Evolutionary conservation across 225 moss, liverwort and hornwort genomes (phyloP).

Genomic region (Polytrichum commune): DNA sequence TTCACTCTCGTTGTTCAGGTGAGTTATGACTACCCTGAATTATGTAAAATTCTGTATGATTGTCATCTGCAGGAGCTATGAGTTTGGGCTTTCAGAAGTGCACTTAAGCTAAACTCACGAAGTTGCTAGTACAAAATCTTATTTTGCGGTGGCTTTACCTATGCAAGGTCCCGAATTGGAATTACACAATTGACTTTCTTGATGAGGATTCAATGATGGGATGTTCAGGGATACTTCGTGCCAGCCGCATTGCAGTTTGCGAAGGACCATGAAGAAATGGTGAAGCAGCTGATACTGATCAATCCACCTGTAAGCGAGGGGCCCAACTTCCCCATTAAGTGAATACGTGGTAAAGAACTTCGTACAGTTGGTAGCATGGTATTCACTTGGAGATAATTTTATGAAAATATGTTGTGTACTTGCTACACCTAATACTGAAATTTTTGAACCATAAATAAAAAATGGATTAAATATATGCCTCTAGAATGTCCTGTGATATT

Average conservation of each 20-base stretch:
- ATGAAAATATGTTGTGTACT: background rate
- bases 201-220: too few relatives aligned
- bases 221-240: conserved; percentile 78
- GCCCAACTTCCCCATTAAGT: conserved; percentile 9
- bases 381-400: background rate
- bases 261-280: conserved; percentile 41
- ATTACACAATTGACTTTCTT: too few relatives aligned
- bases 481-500: too few relatives aligned
- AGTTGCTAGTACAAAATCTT: too few relatives aligned
- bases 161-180: too few relatives aligned
- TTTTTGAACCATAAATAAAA: too few relatives aligned
- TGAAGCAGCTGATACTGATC: conserved; percentile 85
- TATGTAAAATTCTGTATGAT: too few relatives aligned
- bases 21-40: conserved; percentile 2
- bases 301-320: conserved; percentile 79
- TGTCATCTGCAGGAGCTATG: too few relatives aligned
- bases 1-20: conserved; percentile 79
- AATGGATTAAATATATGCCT: too few relatives aligned
- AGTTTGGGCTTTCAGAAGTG: too few relatives aligned
- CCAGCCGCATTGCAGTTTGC: conserved; percentile 85
- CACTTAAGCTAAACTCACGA: too few relatives aligned
- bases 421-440: background rate
- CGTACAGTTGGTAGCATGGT: conserved; percentile 3
- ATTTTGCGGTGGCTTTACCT: too few relatives aligned
- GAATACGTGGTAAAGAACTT: conserved; percentile 5